Evolutionary conservation across 2,329 filamentous ascomycete genomes (phyloP).

Genomic region (Colletotrichum tanaceti): DNA sequence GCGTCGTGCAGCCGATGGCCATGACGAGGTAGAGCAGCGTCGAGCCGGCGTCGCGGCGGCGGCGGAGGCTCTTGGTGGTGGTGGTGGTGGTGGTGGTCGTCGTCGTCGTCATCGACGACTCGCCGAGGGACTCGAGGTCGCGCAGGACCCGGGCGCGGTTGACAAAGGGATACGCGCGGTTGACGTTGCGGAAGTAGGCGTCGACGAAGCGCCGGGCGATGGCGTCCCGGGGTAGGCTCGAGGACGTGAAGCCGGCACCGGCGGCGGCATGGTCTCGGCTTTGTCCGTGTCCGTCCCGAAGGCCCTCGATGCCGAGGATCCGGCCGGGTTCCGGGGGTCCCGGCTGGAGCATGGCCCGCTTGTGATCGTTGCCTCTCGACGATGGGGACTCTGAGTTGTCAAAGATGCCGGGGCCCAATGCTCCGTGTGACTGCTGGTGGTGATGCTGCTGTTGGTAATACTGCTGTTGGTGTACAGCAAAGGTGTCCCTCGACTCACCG

Average conservation of each 20-base stretch:
- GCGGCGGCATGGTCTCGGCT: no score
- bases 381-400: constrained; percentile 23
- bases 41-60: constrained; percentile 47
- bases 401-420: no score
- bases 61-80: constrained; percentile 42
- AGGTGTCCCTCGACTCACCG: constrained; percentile 17
- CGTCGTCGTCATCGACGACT: no score
- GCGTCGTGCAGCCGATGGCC: constrained; percentile 59
- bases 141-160: constrained; percentile 51
- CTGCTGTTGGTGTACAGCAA: constrained; percentile 11
- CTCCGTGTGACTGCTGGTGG: no score
- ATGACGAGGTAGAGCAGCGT: constrained; percentile 57
- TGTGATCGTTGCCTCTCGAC: constrained; percentile 24
- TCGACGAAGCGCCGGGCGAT: constrained; percentile 52
- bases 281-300: constrained; percentile 9
- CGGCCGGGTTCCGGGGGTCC: constrained; percentile 24
- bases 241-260: constrained; percentile 19
- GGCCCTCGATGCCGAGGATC: constrained; percentile 29
- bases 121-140: constrained; percentile 49
- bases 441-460: not conserved
- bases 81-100: no score
- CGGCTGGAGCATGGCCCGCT: constrained; percentile 32
- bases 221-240: constrained; percentile 43
- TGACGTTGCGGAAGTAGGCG: constrained; percentile 59
- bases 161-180: constrained; percentile 59